A percentile compares a stretch with the other conserved stretches of the same genome.
phyloP scores from a whole-genome alignment of 2,329 filamentous ascomycete species.

The Zasmidium angulare region DNA sequence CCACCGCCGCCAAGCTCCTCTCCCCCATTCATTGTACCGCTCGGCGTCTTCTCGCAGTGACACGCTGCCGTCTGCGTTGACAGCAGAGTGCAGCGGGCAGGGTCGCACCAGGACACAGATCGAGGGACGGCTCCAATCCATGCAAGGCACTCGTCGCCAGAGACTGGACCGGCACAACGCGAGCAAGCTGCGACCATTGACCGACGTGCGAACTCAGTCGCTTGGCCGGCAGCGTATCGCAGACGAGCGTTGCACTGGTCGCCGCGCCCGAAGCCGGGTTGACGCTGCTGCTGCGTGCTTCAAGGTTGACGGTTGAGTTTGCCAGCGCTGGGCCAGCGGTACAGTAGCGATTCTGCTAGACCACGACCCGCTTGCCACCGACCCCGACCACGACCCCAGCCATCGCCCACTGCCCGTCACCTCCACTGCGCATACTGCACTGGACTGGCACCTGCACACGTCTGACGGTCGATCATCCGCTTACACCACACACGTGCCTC shows the following conservation, averaged over 20 bases:
- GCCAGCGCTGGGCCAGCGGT: not conserved
- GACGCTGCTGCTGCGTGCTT: not conserved
- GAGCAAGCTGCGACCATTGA: not conserved
- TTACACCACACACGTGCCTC: constrained; percentile 9
- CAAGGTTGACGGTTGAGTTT: not conserved
- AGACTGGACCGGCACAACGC: constrained; percentile 1
- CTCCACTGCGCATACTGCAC: not conserved
- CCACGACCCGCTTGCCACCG: not conserved
- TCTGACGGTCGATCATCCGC: not conserved
- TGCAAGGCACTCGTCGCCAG: not conserved
- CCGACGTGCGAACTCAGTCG: constrained; percentile 1
- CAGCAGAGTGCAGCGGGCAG: not conserved
- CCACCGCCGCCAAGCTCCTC: not conserved
- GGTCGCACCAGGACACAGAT: not conserved
- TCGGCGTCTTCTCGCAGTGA: not conserved
- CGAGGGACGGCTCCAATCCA: not conserved
- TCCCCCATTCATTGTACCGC: not conserved
- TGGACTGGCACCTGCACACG: too few species aligned
- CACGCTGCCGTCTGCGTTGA: not conserved
- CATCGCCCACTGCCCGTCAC: too few species aligned
- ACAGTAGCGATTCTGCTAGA: not conserved
- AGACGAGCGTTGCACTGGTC: not conserved
- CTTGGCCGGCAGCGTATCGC: not conserved
- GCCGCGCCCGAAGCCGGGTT: not conserved
- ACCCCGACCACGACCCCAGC: not conserved